These are phyloP conservation scores for Hirschioporus abietinus DNA, from an alignment of 768 basidiomycete species.

Conservation along the genomic window DNA sequence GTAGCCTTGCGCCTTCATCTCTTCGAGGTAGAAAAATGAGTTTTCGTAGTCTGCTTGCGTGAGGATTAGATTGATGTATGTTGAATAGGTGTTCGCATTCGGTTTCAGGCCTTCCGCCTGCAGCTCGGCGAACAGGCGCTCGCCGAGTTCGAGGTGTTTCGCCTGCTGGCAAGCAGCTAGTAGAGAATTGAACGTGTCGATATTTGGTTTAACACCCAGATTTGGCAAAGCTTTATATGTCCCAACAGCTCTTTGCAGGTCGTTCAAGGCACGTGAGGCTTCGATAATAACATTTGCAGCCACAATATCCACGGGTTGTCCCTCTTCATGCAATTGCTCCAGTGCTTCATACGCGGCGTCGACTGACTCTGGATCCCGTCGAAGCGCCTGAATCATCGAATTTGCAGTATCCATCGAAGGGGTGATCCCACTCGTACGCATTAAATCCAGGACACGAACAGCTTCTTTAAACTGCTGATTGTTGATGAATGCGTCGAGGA, in stretches of 20 bases:
- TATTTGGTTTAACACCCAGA: slow-evolving; percentile 49
- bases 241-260: slow-evolving; percentile 72
- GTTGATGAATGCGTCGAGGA: slow-evolving; percentile 69
- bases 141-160: slow-evolving; percentile 60
- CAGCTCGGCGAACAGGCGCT: slow-evolving; percentile 63
- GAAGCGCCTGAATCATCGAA: slow-evolving; percentile 47
- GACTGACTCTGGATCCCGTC: slow-evolving; percentile 42
- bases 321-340: slow-evolving; percentile 52
- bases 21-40: slow-evolving; percentile 84
- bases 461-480: slow-evolving; percentile 57
- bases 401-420: slow-evolving; percentile 48
- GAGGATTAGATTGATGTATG: slow-evolving; percentile 64
- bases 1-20: slow-evolving; percentile 67
- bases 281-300: slow-evolving; percentile 64
- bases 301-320: slow-evolving; percentile 46
- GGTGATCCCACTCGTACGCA: slow-evolving; percentile 48
- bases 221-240: slow-evolving; percentile 62
- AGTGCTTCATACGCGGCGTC: slow-evolving; percentile 63
- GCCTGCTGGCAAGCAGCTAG: slow-evolving; percentile 58
- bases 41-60: slow-evolving; percentile 74
- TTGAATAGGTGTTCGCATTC: slow-evolving; percentile 57
- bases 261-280: slow-evolving; percentile 54
- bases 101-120: slow-evolving; percentile 49
- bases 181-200: slow-evolving; percentile 65
- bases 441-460: slow-evolving; percentile 48